These are phyloP conservation scores for Neolentinus lepideus DNA, from an alignment of 1,284 basidiomycete genomes.

Conservation along the genomic window DNA sequence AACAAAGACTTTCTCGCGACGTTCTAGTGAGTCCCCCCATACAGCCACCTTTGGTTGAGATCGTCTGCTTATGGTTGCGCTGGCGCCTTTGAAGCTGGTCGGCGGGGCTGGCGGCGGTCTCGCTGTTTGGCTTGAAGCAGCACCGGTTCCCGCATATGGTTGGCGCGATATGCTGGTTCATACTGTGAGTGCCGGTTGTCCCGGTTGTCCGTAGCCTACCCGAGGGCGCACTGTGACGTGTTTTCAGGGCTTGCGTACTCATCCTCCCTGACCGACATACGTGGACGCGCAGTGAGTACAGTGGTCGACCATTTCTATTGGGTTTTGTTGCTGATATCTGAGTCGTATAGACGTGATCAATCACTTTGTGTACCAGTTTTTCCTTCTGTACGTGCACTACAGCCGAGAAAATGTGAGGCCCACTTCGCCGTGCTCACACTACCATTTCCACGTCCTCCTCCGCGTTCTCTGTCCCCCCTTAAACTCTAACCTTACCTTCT, in stretches of 20 bases:
- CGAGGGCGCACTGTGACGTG: background rate
- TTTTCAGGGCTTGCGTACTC: constrained; percentile 37
- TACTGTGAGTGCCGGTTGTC: constrained; percentile 49
- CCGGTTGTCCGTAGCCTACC: background rate
- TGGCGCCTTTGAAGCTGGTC: constrained; percentile 27
- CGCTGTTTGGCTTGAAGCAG: constrained; percentile 68
- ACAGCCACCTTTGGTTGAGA: too few relatives aligned
- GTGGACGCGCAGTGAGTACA: constrained; percentile 49
- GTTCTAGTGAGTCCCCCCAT: constrained; percentile 55
- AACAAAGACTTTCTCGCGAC: constrained; percentile 51
- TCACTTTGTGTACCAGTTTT: constrained; percentile 56
- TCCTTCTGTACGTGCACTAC: constrained; percentile 50
- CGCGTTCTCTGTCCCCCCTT: background rate
- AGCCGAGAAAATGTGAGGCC: constrained; percentile 38
- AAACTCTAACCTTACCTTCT: constrained; percentile 1
- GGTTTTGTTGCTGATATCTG: background rate
- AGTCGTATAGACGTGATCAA: constrained; percentile 47
- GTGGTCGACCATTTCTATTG: background rate
- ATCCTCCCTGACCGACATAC: constrained; percentile 45
- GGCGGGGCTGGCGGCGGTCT: constrained; percentile 68
- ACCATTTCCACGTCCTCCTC: constrained; percentile 1
- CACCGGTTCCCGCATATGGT: constrained; percentile 60
- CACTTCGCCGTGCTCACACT: background rate
- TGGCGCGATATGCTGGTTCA: constrained; percentile 50
- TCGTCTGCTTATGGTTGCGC: constrained; percentile 1